Conservation (phyloP, 106 monocot species). For the Iris macrosiphon region DNA sequence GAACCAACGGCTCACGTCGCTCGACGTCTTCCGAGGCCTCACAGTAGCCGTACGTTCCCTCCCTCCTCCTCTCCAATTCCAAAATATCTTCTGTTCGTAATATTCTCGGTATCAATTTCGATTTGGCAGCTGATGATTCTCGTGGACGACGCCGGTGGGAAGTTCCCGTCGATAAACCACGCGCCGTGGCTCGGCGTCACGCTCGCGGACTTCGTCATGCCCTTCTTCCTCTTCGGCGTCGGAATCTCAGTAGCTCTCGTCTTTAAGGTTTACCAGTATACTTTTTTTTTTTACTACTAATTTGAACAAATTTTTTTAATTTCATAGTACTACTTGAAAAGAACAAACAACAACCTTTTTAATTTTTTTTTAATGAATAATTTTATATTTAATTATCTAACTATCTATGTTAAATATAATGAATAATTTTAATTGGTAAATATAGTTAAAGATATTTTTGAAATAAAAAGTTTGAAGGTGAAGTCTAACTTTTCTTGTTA, state of each 20-base stretch:
- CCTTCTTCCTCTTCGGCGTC: constrained; percentile 80
- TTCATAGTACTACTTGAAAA: not conserved
- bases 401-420: no score
- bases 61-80: not conserved
- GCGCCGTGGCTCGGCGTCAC: constrained; percentile 91
- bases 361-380: no score
- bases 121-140: constrained; percentile 79
- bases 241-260: constrained; percentile 73
- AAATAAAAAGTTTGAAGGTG: no score
- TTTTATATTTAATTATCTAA: no score
- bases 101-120: not conserved
- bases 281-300: not conserved
- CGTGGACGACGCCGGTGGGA: constrained; percentile 83
- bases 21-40: constrained; percentile 96
- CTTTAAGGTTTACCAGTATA: constrained; percentile 47
- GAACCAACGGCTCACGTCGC: constrained; percentile 50
- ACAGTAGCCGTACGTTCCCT: constrained; percentile 53
- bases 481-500: no score
- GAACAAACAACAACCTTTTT: no score
- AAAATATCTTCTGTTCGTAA: not conserved
- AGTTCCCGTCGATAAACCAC: constrained; percentile 80
- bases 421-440: no score
- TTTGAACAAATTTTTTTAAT: not conserved
- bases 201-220: constrained; percentile 91
- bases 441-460: no score